These are phyloP conservation scores for Micromonas commoda DNA, from an alignment of 139 green algal species.

Conservation along the genomic window DNA sequence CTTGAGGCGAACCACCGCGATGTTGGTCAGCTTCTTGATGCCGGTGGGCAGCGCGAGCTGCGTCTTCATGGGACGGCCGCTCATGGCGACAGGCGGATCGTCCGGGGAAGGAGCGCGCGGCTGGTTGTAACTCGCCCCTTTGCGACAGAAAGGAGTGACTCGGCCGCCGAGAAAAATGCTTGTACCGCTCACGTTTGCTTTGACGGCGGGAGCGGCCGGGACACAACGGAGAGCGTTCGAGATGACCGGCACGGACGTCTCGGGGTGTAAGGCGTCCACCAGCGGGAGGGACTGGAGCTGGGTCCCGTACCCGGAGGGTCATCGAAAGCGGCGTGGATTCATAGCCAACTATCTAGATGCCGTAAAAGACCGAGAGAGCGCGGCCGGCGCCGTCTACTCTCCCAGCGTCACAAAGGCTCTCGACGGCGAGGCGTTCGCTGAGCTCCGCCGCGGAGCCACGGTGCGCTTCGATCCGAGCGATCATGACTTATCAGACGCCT, in stretches of 20 bases:
- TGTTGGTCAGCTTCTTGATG: slow-evolving; percentile 77
- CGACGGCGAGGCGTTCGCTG: not conserved
- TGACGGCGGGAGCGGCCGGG: no score
- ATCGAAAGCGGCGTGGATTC: not conserved
- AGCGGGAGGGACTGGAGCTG: not conserved
- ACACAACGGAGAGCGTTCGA: no score
- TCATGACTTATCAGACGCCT: not conserved
- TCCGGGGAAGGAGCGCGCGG: no score
- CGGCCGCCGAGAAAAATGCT: no score
- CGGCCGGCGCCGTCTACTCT: not conserved
- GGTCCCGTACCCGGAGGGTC: not conserved
- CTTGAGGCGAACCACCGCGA: slow-evolving; percentile 88
- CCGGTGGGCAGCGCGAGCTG: not conserved
- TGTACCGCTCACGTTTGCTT: no score
- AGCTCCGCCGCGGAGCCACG: not conserved
- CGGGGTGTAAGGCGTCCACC: not conserved
- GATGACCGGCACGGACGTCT: no score
- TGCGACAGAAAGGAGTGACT: no score
- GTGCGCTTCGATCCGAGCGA: not conserved
- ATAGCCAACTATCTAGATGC: not conserved
- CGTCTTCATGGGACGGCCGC: not conserved
- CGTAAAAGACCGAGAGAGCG: not conserved
- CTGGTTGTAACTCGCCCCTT: no score
- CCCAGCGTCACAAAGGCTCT: not conserved
- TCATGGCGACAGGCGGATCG: no score